Conservation (phyloP, 2,329 filamentous ascomycete species). For the Aspergillus floridensis region DNA sequence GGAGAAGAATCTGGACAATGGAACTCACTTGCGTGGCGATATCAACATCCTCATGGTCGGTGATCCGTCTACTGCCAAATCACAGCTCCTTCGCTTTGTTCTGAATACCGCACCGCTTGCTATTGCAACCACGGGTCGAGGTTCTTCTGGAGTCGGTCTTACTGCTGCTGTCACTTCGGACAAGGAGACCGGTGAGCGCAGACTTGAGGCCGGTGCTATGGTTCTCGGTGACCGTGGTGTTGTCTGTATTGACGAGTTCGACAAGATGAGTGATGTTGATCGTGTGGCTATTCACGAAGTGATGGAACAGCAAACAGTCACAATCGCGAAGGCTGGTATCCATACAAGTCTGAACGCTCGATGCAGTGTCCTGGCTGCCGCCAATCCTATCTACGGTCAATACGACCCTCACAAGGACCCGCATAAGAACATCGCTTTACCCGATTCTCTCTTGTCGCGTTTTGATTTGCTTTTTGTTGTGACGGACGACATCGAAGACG, state of each 20-base stretch:
- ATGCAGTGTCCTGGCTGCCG: constrained; percentile 93
- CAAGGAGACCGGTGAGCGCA: constrained; percentile 93
- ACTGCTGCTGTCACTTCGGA: constrained; percentile 95
- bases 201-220: constrained; percentile 97
- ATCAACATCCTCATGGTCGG: constrained; percentile 99
- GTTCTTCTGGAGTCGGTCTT: constrained; percentile 95
- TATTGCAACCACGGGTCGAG: constrained; percentile 94
- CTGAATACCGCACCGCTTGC: constrained; percentile 94
- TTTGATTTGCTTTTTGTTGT: constrained; percentile 98
- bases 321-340: constrained; percentile 97
- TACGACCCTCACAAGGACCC: constrained; percentile 99
- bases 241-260: constrained; percentile 98
- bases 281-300: constrained; percentile 99
- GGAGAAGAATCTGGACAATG: constrained; percentile 98
- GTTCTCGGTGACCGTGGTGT: constrained; percentile 95
- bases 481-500: constrained; percentile 96
- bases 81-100: constrained; percentile 94
- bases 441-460: constrained; percentile 93
- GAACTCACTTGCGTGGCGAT: constrained; percentile 94
- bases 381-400: constrained; percentile 96
- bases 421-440: constrained; percentile 96
- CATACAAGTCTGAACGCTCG: constrained; percentile 96
- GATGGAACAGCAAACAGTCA: constrained; percentile 99
- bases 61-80: constrained; percentile 97
- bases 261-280: constrained; percentile 99